Percentiles rank a stretch among this genome's conserved stretches.
These are phyloP conservation scores for Primulina eburnea DNA, from an alignment of 257 asterid genomes.

Conservation along the genomic window DNA sequence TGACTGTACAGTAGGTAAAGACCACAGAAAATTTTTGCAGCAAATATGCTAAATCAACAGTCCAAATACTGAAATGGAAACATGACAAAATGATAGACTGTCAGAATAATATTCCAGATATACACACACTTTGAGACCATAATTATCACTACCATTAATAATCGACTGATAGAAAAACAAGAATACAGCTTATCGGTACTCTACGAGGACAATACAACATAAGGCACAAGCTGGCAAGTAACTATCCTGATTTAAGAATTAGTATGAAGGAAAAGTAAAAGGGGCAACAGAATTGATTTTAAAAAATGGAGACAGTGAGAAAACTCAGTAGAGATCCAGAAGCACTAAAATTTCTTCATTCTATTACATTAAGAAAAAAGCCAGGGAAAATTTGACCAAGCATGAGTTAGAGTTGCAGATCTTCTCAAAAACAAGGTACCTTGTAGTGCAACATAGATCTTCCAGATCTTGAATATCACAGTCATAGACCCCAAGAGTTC, in stretches of 20 bases:
- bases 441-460: conserved; percentile 70
- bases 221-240: background rate
- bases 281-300: no score
- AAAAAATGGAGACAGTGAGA: no score
- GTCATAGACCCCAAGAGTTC: conserved; percentile 51
- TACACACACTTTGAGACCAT: conserved; percentile 9
- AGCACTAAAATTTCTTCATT: no score
- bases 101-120: conserved; percentile 26
- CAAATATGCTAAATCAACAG: conserved; percentile 94
- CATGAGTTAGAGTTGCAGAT: background rate
- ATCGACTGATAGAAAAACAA: conserved; percentile 8
- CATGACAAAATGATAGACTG: conserved; percentile 28
- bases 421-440: conserved; percentile 40
- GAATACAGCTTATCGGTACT: conserved; percentile 9
- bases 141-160: conserved; percentile 1
- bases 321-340: no score
- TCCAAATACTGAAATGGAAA: conserved; percentile 75
- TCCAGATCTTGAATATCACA: conserved; percentile 54
- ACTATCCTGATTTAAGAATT: no score
- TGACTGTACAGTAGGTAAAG: conserved; percentile 87
- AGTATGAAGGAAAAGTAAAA: no score
- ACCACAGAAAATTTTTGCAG: conserved; percentile 77
- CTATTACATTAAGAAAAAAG: no score
- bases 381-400: background rate
- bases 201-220: conserved; percentile 6